phyloP scores from a whole-genome alignment of 2,329 filamentous ascomycete species.

The Ophiostoma tasmaniense region DNA sequence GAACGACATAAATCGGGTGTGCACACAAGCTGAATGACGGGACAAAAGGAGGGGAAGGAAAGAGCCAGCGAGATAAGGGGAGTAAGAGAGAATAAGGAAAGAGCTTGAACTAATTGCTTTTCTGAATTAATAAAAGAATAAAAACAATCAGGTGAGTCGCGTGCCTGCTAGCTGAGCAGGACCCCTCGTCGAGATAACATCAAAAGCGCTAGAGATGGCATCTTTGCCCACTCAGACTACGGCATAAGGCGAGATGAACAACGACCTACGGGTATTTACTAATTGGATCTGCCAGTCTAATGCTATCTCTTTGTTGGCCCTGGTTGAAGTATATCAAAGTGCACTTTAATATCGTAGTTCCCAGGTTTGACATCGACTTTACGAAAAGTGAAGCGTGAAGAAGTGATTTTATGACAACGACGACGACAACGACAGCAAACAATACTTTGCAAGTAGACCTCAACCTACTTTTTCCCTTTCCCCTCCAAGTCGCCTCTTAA shows the following conservation, averaged over 20 bases:
- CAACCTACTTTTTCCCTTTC: neutral
- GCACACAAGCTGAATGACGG: neutral
- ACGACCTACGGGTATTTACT: neutral
- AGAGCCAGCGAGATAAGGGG: neutral
- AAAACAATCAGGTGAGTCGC: neutral
- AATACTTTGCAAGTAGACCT: neutral
- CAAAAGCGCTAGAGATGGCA: neutral
- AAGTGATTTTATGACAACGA: neutral
- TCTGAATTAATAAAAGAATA: neutral
- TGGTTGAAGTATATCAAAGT: neutral
- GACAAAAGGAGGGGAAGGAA: neutral
- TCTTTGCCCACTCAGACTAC: neutral
- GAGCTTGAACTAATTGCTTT: too few relatives aligned
- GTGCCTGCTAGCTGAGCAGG: neutral
- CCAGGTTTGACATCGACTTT: too few relatives aligned
- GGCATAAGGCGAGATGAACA: neutral
- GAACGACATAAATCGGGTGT: neutral
- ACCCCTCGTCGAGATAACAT: neutral
- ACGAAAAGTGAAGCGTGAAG: neutral
- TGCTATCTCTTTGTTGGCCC: neutral
- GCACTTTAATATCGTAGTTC: neutral
- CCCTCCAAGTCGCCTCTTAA: neutral
- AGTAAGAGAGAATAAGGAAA: neutral
- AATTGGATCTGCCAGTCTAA: neutral
- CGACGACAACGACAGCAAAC: neutral